These are phyloP conservation scores for Solanum hybrid DNA, from an alignment of 305 asterid genomes.

Conservation along the genomic window DNA sequence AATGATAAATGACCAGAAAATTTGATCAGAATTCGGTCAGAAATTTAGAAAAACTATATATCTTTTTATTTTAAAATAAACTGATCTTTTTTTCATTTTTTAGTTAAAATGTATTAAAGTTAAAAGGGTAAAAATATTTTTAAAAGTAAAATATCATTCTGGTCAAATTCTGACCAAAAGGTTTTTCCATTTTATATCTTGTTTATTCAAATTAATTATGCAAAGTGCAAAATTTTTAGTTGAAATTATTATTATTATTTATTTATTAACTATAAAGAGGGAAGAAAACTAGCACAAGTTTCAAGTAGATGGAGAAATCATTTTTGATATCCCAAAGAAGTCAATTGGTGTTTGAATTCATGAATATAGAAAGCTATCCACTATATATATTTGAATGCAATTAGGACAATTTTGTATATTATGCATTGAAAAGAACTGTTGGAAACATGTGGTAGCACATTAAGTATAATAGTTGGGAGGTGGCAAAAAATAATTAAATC, in stretches of 20 bases:
- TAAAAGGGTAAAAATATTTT: no score
- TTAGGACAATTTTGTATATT: neutral
- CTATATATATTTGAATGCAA: neutral
- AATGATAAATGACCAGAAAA: no score
- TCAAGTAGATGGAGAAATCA: neutral
- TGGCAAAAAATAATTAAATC: conserved; percentile 9
- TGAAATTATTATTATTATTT: neutral
- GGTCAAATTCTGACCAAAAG: no score
- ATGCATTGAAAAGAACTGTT: conserved; percentile 8
- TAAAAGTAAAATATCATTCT: no score
- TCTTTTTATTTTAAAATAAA: no score
- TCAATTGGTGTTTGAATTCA: neutral
- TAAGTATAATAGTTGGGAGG: conserved; percentile 8
- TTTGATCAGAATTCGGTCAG: no score
- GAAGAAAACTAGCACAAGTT: neutral
- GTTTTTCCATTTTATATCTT: neutral
- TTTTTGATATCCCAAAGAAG: neutral
- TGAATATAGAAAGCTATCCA: neutral
- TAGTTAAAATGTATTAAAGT: no score
- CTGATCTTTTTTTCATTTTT: no score
- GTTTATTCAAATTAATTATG: neutral
- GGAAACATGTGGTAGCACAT: neutral
- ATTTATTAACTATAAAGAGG: neutral
- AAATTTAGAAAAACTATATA: no score
- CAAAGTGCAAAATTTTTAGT: neutral